phyloP scores from a whole-genome alignment of 148 eudicot genomes.

The Limonium bicolor region DNA sequence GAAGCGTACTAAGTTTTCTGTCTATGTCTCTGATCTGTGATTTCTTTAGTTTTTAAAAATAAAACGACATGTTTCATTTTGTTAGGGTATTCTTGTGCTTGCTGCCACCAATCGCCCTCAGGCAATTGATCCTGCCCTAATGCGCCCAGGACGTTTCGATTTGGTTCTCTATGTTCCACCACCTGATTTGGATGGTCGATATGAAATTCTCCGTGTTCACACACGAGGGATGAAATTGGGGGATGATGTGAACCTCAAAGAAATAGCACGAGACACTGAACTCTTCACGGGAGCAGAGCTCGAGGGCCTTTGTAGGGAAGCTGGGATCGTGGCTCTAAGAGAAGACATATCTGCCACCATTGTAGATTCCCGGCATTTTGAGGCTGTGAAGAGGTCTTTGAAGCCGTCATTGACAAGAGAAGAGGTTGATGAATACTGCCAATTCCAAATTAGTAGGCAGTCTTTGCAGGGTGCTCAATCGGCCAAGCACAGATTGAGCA shows the following conservation, averaged over 20 bases:
- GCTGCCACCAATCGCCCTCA: conserved; percentile 95
- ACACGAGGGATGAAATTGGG: conserved; percentile 61
- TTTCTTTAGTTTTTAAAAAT: too few relatives aligned
- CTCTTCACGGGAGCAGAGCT: conserved; percentile 90
- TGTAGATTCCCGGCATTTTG: conserved; percentile 53
- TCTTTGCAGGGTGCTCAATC: too few relatives aligned
- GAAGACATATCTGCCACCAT: conserved; percentile 72
- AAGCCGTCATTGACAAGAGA: conserved; percentile 50
- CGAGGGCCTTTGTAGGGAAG: conserved; percentile 78
- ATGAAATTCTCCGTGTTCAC: conserved; percentile 71
- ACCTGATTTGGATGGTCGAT: conserved; percentile 74
- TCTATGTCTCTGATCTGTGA: too few relatives aligned
- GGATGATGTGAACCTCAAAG: conserved; percentile 50
- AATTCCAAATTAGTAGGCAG: too few relatives aligned
- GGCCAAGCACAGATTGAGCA: too few relatives aligned
- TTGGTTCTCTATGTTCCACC: conserved; percentile 89
- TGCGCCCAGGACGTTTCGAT: conserved; percentile 99
- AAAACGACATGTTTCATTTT: conserved; percentile 2
- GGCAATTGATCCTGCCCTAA: conserved; percentile 90
- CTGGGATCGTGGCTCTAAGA: conserved; percentile 75
- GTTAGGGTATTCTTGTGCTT: conserved; percentile 84
- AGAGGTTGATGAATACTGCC: conserved; percentile 36
- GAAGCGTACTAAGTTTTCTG: too few relatives aligned
- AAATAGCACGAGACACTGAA: conserved; percentile 71
- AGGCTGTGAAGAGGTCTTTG: conserved; percentile 34